Percentiles rank a stretch among this genome's conserved stretches.
Evolutionary conservation across 495 filamentous ascomycete genomes (phyloP).

Genomic region (Aspergillus indologenus): DNA sequence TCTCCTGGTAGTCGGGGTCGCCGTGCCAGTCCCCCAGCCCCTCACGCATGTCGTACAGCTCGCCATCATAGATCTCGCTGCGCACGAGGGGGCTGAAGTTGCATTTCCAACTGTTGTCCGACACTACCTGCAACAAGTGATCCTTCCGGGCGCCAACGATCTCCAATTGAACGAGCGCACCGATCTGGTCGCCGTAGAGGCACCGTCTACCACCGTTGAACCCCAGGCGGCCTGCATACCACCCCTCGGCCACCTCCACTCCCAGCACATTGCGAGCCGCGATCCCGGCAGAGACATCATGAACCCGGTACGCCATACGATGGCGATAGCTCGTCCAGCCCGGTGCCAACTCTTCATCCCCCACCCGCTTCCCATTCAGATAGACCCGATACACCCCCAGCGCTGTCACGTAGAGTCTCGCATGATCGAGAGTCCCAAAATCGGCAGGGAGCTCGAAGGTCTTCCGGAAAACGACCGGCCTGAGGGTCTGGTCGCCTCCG

Average conservation of each 20-base stretch:
- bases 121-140: conserved; percentile 24
- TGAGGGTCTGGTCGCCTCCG: conserved; percentile 20
- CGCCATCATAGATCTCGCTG: conserved; percentile 54
- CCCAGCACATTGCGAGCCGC: conserved; percentile 43
- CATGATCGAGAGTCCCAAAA: conserved; percentile 11
- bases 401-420: conserved; percentile 50
- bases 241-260: conserved; percentile 52
- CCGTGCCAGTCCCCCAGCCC: conserved; percentile 6
- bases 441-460: conserved; percentile 17
- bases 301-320: conserved; percentile 49
- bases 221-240: conserved; percentile 52
- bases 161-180: conserved; percentile 44
- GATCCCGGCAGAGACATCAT: conserved; percentile 45
- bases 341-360: conserved; percentile 44
- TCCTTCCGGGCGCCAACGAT: conserved; percentile 22
- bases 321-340: conserved; percentile 55
- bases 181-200: conserved; percentile 48
- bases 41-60: conserved; percentile 42
- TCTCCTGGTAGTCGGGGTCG: not conserved
- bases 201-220: conserved; percentile 28
- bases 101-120: conserved; percentile 45
- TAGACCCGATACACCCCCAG: conserved; percentile 49
- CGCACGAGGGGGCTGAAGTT: conserved; percentile 37
- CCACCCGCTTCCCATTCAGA: conserved; percentile 50
- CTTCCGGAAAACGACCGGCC: conserved; percentile 31